phyloP scores from a whole-genome alignment of 257 asterid genomes.

The Ocimum tenuiflorum region DNA sequence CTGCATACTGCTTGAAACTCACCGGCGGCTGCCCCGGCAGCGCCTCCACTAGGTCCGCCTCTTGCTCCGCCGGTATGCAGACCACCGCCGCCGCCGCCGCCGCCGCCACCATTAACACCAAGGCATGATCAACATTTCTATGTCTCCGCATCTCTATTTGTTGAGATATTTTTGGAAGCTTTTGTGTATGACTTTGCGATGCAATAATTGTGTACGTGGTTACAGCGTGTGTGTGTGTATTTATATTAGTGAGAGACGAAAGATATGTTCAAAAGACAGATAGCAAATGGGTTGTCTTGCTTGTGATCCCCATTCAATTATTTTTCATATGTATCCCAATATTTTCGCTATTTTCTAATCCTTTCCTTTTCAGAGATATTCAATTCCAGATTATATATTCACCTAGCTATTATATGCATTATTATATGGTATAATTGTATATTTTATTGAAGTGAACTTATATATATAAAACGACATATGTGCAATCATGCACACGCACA shows the following conservation, averaged over 20 bases:
- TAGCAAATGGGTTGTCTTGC: slow-evolving; percentile 15
- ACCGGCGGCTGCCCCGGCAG: slow-evolving; percentile 72
- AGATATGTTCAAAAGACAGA: slow-evolving; percentile 3
- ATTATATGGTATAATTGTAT: too few relatives aligned
- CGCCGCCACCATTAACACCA: background rate
- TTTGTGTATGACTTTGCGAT: background rate
- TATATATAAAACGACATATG: too few relatives aligned
- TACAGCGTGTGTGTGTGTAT: background rate
- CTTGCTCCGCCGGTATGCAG: slow-evolving; percentile 24
- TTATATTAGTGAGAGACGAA: background rate
- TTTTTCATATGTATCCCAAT: too few relatives aligned
- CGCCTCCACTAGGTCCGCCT: slow-evolving; percentile 43
- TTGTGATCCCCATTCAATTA: background rate
- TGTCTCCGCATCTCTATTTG: background rate
- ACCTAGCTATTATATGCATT: too few relatives aligned
- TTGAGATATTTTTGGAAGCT: too few relatives aligned
- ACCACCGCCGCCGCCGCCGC: background rate
- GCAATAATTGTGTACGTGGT: background rate
- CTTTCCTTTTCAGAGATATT: slow-evolving; percentile 8
- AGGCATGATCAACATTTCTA: background rate
- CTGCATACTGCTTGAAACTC: slow-evolving; percentile 59
- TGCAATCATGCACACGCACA: background rate
- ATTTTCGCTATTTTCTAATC: slow-evolving; percentile 8
- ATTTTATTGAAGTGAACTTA: too few relatives aligned
- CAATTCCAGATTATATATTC: background rate